These are phyloP conservation scores for Yamadazyma ubonensis DNA, from an alignment of 805 yeast species.

Conservation along the genomic window DNA sequence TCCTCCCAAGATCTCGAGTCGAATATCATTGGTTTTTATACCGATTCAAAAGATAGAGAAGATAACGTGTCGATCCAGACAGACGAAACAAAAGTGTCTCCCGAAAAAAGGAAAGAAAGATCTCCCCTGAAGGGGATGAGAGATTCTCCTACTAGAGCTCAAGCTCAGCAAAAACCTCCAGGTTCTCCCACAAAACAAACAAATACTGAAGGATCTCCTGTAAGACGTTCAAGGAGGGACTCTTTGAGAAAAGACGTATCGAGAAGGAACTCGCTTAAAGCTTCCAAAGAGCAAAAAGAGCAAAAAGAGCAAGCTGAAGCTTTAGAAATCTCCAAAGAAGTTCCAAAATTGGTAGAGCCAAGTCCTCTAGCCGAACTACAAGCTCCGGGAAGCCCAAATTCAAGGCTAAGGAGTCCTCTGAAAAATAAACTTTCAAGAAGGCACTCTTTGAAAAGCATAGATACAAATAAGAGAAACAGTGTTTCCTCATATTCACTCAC, in stretches of 20 bases:
- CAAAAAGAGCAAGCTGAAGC: not conserved
- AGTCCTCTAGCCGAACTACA: not conserved
- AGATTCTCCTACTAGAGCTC: too few relatives aligned
- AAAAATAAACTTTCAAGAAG: not conserved
- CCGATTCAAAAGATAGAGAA: not conserved
- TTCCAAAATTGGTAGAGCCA: not conserved
- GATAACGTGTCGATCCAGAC: not conserved
- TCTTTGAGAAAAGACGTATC: too few relatives aligned
- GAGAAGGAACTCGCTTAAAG: too few relatives aligned
- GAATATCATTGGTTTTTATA: constrained; percentile 1
- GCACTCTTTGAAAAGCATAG: not conserved
- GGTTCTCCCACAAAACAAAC: not conserved
- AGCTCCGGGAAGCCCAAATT: not conserved
- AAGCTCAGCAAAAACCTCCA: too few relatives aligned
- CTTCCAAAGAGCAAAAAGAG: too few relatives aligned
- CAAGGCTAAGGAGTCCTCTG: not conserved
- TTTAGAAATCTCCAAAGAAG: not conserved
- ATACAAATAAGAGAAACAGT: not conserved
- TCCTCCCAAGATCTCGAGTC: not conserved
- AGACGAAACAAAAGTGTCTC: not conserved
- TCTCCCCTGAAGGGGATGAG: not conserved
- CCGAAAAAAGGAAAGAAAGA: not conserved
- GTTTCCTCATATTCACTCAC: not conserved
- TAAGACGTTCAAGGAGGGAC: too few relatives aligned
- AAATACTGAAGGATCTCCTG: not conserved